Evolutionary conservation across 2,329 filamentous ascomycete genomes (phyloP), one percentile per base, ranked within the genome.

Genomic region (Ascochyta viciae-villosae): DNA sequence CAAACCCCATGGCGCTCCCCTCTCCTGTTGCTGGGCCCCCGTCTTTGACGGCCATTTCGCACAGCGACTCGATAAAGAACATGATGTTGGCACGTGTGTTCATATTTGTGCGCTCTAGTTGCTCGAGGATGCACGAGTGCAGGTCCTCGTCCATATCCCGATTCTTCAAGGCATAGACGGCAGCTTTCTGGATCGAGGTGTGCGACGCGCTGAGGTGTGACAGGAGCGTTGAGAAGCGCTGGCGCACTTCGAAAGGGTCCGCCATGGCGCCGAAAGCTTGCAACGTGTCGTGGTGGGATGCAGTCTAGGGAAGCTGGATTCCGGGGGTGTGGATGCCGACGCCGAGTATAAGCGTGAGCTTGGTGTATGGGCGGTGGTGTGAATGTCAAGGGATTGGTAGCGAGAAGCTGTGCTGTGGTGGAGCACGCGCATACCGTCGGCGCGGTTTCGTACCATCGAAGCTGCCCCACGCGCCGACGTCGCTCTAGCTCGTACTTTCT

Each of bases 31-130:
- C 78, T 10, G 53, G 53, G 66, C 94, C 87, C 61, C 87, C 85
- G 63, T 92, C 90, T 63, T 87, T 89, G 60, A 86, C 84, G 22
- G 92, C 90, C 78, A 92, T 83, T 73, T 98, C 94, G 73, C 96
- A 90, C 65, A 99, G 91, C 66, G 94, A 90, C 72, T 98, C 94
- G 71, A 99, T 89, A 77, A 99, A 99, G 78, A 96, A 99, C 90
- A 99, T 96, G 75, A 99, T 98, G 74, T 99, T 99, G 56, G 95
- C 96, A 58, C 94, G 85, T 47, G 89, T 96, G 77, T 99, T 99
- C 90, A 99, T 96, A 64, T 91, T 94, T 65, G 91, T 96, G 85
- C 87, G 85, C 76, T 98, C 94, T 27, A 99, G 83, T 76, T 98
- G 94, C 78, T 99, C 95, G 39, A 99, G 79, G 68, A 99, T 98